Conservation (phyloP, 2,329 filamentous ascomycete species). For the Paracoccidioides brasiliensis region DNA sequence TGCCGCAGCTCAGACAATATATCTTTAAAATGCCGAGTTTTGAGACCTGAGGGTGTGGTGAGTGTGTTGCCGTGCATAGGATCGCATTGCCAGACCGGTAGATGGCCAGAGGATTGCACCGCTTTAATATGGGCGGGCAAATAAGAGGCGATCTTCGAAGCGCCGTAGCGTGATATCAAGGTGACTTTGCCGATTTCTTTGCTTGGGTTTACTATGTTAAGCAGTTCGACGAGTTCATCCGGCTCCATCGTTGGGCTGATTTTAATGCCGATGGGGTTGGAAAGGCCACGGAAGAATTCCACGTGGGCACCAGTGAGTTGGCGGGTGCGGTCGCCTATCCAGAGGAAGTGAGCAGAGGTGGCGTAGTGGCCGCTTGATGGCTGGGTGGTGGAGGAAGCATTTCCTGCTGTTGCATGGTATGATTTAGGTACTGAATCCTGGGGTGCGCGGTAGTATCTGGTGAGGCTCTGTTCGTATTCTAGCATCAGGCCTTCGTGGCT, state of each 20-base stretch:
- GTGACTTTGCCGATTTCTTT: slow-evolving; percentile 86
- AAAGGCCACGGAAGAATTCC: slow-evolving; percentile 92
- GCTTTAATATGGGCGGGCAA: slow-evolving; percentile 78
- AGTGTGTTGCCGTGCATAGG: slow-evolving; percentile 85
- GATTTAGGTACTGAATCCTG: slow-evolving; percentile 17
- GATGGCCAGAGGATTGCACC: slow-evolving; percentile 63
- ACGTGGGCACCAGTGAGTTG: slow-evolving; percentile 89
- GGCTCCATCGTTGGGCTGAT: slow-evolving; percentile 75
- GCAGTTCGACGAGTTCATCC: slow-evolving; percentile 61
- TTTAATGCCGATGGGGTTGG: slow-evolving; percentile 94
- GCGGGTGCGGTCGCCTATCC: slow-evolving; percentile 93
- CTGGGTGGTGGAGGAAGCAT: slow-evolving; percentile 12
- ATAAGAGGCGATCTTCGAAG: slow-evolving; percentile 57
- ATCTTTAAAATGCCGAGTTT: slow-evolving; percentile 81
- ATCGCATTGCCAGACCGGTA: slow-evolving; percentile 94
- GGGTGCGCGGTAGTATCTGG: slow-evolving; percentile 48
- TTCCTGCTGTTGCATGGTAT: slow-evolving; percentile 11
- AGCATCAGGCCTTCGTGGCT: slow-evolving; percentile 89
- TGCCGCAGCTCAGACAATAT: slow-evolving; percentile 79
- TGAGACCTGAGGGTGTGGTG: slow-evolving; percentile 61
- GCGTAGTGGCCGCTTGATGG: slow-evolving; percentile 64
- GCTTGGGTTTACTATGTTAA: slow-evolving; percentile 72
- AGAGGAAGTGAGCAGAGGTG: slow-evolving; percentile 92
- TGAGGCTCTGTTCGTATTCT: slow-evolving; percentile 85
- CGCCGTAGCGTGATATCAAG: slow-evolving; percentile 89